Conservation (phyloP, 1,284 basidiomycete genomes). For the Porogramme epimiltina region DNA sequence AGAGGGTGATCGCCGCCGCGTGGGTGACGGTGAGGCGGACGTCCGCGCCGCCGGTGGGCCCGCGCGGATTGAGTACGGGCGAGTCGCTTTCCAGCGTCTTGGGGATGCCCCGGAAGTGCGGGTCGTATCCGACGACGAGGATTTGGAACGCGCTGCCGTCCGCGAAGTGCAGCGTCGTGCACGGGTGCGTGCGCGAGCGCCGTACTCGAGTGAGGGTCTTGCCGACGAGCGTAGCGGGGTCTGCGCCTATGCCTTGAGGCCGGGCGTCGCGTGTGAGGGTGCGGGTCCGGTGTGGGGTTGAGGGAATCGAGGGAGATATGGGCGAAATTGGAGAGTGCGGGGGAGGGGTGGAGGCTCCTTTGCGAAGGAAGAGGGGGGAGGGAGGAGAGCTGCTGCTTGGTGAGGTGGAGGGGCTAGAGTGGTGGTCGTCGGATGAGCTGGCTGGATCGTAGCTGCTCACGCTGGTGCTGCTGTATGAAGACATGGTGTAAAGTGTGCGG, state of each 20-base stretch:
- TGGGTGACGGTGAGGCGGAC: constrained; percentile 48
- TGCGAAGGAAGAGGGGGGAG: constrained; percentile 8
- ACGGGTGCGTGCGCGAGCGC: constrained; percentile 55
- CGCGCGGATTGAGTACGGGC: constrained; percentile 38
- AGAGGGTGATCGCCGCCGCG: constrained; percentile 53
- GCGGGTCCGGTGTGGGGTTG: neutral
- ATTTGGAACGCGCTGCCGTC: constrained; percentile 58
- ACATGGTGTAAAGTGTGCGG: constrained; percentile 14
- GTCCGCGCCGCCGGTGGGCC: constrained; percentile 33
- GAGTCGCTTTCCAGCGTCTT: constrained; percentile 61
- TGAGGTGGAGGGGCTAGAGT: constrained; percentile 17
- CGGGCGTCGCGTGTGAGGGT: constrained; percentile 7
- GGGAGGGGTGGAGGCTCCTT: neutral
- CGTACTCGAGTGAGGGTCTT: constrained; percentile 51
- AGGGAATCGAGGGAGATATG: constrained; percentile 1
- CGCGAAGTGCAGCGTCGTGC: constrained; percentile 54
- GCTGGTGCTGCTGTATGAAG: constrained; percentile 24
- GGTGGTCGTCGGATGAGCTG: constrained; percentile 12
- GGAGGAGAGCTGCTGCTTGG: constrained; percentile 8
- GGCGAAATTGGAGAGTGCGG: constrained; percentile 1
- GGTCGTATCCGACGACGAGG: constrained; percentile 63
- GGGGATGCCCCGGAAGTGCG: constrained; percentile 53
- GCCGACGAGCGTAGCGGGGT: constrained; percentile 51
- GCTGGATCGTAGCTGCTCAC: constrained; percentile 21
- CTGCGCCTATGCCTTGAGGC: constrained; percentile 38